Conservation (phyloP, 148 eudicot genomes). For the Nyssa sinensis region DNA sequence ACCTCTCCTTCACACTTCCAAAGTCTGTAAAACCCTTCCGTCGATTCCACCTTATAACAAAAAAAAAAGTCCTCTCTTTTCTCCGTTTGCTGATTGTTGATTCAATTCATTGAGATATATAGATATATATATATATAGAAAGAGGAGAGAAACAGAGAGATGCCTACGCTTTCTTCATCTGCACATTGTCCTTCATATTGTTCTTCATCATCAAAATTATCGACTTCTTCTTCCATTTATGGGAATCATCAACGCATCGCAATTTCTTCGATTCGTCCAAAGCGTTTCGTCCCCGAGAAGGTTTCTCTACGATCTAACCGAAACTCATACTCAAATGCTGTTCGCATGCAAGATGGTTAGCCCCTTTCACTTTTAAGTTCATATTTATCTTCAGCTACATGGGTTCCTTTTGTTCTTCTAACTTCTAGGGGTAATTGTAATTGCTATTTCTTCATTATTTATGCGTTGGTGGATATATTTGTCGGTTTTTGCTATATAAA, state of each 20-base stretch:
- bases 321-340: slow-evolving; percentile 27
- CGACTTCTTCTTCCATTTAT: slow-evolving; percentile 29
- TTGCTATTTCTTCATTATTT: neutral
- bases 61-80: neutral
- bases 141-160: slow-evolving; percentile 12
- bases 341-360: slow-evolving; percentile 65
- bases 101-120: neutral
- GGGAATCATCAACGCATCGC: slow-evolving; percentile 28
- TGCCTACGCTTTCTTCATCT: slow-evolving; percentile 53
- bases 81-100: neutral
- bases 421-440: neutral
- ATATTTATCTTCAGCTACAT: neutral
- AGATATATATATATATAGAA: neutral
- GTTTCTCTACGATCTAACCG: slow-evolving; percentile 18
- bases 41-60: neutral
- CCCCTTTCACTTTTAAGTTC: neutral
- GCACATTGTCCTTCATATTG: slow-evolving; percentile 34
- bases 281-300: slow-evolving; percentile 20
- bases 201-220: slow-evolving; percentile 29
- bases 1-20: neutral
- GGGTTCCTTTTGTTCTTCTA: neutral
- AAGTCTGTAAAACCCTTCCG: neutral
- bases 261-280: slow-evolving; percentile 32
- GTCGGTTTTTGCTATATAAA: neutral
- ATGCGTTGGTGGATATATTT: neutral